Evolutionary conservation across 352 stramenopile species (phyloP), one percentile per base, ranked within the genome.

Genomic region (Pythium guiyangense): DNA sequence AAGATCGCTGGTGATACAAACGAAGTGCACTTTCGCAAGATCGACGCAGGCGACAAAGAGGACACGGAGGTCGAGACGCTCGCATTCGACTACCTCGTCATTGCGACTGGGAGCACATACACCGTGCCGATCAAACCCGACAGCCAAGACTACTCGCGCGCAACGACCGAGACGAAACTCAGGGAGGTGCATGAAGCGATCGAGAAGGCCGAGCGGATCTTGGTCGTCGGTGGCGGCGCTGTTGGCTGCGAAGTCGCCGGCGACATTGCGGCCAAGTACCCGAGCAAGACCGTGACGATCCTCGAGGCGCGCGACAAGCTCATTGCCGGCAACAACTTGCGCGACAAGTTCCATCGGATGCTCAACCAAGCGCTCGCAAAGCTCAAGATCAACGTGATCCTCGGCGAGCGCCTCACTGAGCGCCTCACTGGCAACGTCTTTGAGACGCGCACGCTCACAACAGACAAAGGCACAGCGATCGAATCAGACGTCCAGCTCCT

Each of bases 31-130:
- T 74, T 80, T 52, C 57, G 54, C 29, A 31, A 59, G 22, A 64
- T 85, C 42, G 64, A 46, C 34, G 66, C 71, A 12, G 59, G 72
- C 53, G 63, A 64, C 35, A 52, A 75, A 27, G 57, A 70, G 52
- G 50, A 57, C 4, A 59, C 51, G 4, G 52, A 60, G 45, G 59
- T 66, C 45, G 70, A 75, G 51, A 69, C 52, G 35, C 42, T 87
- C 20, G n/a, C 35, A 6, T 89, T 78, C 49, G 76, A 86, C 70
- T 87, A 81, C 52, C 60, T 87, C 8, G 66, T 89, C 31, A 49
- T 89, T 29, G 79, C 79, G 20, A 89, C 77, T 0, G 74, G 74
- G 14, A 82, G 68, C 62, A 83, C 65, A 49, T 86, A 87, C 73
- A 64, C 74, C 4, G 62, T 69, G 47, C 79, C 79, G 0, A 81